Evolutionary conservation across 176 grass and related monocot species (phyloP).

Genomic region (Pontederia paniculata): DNA sequence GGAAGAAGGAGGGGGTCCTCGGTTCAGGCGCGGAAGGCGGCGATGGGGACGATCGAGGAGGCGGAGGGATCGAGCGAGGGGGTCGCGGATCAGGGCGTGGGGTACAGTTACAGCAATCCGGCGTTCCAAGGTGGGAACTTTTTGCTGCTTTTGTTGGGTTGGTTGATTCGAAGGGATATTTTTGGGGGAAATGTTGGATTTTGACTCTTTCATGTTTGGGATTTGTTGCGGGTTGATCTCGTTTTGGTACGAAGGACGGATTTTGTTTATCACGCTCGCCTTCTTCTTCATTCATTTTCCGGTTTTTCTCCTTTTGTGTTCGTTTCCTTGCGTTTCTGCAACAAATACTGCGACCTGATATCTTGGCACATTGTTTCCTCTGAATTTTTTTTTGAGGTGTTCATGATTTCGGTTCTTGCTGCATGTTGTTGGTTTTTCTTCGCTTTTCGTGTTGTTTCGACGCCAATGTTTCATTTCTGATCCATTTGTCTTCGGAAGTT

Average conservation of each 20-base stretch:
- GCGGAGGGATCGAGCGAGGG: conserved; percentile 23
- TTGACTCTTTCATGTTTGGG: background rate
- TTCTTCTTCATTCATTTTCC: background rate
- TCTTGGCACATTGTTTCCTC: too few relatives aligned
- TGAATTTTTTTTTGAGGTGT: too few relatives aligned
- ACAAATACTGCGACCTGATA: too few relatives aligned
- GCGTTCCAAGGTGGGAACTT: conserved; percentile 40
- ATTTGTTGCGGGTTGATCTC: background rate
- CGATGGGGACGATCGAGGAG: conserved; percentile 91
- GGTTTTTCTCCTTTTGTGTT: background rate
- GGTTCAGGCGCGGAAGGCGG: conserved; percentile 12
- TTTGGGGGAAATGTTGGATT: background rate
- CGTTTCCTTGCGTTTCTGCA: too few relatives aligned
- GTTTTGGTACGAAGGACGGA: background rate
- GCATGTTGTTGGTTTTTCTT: too few relatives aligned
- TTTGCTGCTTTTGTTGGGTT: background rate
- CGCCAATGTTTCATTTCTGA: too few relatives aligned
- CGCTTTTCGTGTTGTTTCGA: too few relatives aligned
- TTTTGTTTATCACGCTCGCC: background rate
- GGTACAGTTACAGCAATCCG: conserved; percentile 28
- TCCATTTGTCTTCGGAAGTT: too few relatives aligned
- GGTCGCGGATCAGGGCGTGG: conserved; percentile 23
- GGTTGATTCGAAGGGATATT: background rate
- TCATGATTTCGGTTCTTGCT: too few relatives aligned
- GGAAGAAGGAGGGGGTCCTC: conserved; percentile 5